Percentiles rank a stretch among this genome's conserved stretches.
Conservation (phyloP, 2,329 filamentous ascomycete genomes). For the Nothomitra cinnamomea region DNA sequence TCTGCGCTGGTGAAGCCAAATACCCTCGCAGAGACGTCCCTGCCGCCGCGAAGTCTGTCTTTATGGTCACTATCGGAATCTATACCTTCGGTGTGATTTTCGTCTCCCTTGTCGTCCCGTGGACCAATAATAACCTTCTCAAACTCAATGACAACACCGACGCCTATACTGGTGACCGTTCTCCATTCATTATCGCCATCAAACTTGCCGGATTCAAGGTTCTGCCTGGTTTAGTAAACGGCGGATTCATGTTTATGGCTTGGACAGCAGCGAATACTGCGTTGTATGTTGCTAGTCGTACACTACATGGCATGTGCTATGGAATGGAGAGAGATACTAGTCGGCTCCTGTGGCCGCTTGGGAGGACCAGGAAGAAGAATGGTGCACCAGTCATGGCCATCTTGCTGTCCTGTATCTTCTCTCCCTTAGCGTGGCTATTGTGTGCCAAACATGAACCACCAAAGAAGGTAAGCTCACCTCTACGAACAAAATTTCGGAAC, state of each 20-base stretch:
- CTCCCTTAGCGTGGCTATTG: background rate
- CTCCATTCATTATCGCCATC: slow-evolving; percentile 22
- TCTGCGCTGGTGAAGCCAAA: slow-evolving; percentile 24
- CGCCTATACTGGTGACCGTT: slow-evolving; percentile 16
- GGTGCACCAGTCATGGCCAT: background rate
- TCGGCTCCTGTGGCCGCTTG: background rate
- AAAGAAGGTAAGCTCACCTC: background rate
- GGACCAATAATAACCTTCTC: slow-evolving; percentile 8
- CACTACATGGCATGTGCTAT: background rate
- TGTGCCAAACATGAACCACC: background rate
- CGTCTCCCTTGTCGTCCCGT: slow-evolving; percentile 11
- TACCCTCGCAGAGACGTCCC: slow-evolving; percentile 24
- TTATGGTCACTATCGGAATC: slow-evolving; percentile 21
- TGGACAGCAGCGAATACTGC: slow-evolving; percentile 25
- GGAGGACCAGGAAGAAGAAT: background rate
- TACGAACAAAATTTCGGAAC: too few species aligned
- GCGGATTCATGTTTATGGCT: slow-evolving; percentile 19
- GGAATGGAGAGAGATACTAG: background rate
- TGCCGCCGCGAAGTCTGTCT: slow-evolving; percentile 24
- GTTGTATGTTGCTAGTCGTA: background rate
- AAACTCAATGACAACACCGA: slow-evolving; percentile 3
- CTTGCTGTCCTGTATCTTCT: background rate
- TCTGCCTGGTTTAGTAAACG: slow-evolving; percentile 21
- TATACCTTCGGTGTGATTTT: slow-evolving; percentile 16
- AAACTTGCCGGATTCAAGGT: slow-evolving; percentile 19